Evolutionary conservation across 108 stramenopile genomes (phyloP).

Genomic region (Cyclotella baltica): DNA sequence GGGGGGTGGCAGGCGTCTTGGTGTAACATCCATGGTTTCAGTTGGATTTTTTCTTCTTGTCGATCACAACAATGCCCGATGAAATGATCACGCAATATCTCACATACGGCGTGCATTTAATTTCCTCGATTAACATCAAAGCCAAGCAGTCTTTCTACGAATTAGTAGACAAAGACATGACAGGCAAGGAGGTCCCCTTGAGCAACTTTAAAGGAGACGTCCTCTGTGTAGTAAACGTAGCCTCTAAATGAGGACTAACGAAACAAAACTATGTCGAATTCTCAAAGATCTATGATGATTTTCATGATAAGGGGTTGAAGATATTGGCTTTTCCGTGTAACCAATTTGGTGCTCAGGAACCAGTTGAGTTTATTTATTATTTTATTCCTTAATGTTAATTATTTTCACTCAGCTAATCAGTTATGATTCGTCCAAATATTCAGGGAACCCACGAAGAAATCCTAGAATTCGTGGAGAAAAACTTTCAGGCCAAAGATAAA

Average conservation of each 20-base stretch:
- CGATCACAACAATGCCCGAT: not conserved
- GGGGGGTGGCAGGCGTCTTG: not conserved
- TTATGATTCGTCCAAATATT: not conserved
- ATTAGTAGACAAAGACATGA: constrained; percentile 57
- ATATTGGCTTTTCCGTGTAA: constrained; percentile 87
- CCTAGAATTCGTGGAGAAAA: constrained; percentile 58
- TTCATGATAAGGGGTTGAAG: constrained; percentile 59
- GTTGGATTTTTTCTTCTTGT: too few species aligned
- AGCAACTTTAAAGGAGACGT: constrained; percentile 60
- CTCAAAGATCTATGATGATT: constrained; percentile 61
- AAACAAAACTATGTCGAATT: constrained; percentile 62
- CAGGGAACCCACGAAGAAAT: constrained; percentile 76
- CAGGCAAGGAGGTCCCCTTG: constrained; percentile 63
- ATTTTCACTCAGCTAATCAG: not conserved
- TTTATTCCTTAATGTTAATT: too few species aligned
- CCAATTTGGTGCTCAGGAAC: constrained; percentile 84
- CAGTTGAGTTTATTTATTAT: constrained; percentile 24
- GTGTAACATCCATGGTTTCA: too few species aligned
- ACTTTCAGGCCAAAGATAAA: constrained; percentile 60
- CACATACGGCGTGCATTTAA: too few species aligned
- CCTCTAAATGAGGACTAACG: constrained; percentile 70
- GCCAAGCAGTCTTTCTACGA: constrained; percentile 59
- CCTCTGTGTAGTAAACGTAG: constrained; percentile 81
- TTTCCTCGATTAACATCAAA: not conserved
- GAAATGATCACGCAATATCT: not conserved